Percentiles rank a stretch among this genome's conserved stretches.
Conservation (phyloP, 306 rosid species). For the Neltuma alba region DNA sequence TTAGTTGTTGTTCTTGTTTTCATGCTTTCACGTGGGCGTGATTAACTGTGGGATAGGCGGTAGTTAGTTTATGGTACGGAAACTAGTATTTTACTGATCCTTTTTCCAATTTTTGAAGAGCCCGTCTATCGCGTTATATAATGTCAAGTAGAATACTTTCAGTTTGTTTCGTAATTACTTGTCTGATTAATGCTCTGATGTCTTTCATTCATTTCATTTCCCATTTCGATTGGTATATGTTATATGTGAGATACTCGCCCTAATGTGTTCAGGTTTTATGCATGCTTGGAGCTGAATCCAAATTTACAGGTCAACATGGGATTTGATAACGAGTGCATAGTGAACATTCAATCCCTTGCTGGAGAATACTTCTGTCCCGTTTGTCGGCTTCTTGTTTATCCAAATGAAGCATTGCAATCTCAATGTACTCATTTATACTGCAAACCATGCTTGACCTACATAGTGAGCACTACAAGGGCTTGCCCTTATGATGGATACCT, state of each 20-base stretch:
- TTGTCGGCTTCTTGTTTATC: conserved; percentile 91
- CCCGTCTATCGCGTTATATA: neutral
- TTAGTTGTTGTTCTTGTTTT: neutral
- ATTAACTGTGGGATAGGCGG: neutral
- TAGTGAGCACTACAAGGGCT: conserved; percentile 80
- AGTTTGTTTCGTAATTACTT: neutral
- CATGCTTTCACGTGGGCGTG: neutral
- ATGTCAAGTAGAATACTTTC: neutral
- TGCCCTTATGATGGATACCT: conserved; percentile 98
- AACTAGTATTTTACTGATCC: neutral
- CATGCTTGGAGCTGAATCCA: conserved; percentile 48
- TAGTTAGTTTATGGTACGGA: neutral
- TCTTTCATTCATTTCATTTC: neutral
- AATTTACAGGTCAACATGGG: conserved; percentile 61
- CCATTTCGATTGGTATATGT: conserved; percentile 10
- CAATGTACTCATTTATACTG: conserved; percentile 97
- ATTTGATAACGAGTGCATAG: conserved; percentile 94
- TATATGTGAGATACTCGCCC: neutral
- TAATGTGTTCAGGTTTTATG: conserved; percentile 45
- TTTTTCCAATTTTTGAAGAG: neutral
- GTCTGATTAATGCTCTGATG: neutral
- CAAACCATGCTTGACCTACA: conserved; percentile 86
- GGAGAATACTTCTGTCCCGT: conserved; percentile 99
- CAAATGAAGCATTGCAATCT: conserved; percentile 90
- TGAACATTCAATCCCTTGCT: conserved; percentile 92